Evolutionary conservation across 768 basidiomycete species (phyloP).

Genomic region (Phanerochaete carnosa): DNA sequence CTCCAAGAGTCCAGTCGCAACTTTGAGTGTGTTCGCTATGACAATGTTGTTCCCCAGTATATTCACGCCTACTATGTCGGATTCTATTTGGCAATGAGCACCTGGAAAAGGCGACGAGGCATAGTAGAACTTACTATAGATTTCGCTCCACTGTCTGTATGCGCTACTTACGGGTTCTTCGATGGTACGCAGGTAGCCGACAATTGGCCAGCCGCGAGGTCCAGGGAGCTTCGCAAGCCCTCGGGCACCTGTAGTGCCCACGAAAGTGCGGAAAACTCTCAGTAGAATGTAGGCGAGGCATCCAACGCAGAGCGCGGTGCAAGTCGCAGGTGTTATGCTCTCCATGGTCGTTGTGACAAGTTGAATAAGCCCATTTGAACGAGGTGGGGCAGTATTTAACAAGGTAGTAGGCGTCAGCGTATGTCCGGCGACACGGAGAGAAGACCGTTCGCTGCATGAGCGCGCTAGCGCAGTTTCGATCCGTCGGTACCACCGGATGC

Average conservation of each 20-base stretch:
- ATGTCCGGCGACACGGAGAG: too few species aligned
- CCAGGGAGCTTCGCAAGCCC: background rate
- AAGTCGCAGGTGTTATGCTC: too few species aligned
- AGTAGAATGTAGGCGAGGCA: background rate
- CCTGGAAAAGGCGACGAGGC: background rate
- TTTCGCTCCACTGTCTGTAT: background rate
- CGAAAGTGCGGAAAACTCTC: background rate
- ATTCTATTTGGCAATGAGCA: background rate
- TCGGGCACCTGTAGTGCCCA: background rate
- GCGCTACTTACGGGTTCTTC: background rate
- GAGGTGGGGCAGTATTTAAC: too few species aligned
- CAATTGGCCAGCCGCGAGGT: background rate
- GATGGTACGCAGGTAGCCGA: background rate
- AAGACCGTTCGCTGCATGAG: too few species aligned
- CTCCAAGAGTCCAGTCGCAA: conserved; percentile 33
- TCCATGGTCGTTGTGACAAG: too few species aligned
- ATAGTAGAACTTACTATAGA: background rate
- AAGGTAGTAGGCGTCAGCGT: too few species aligned
- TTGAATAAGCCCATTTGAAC: too few species aligned
- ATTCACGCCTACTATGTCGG: background rate
- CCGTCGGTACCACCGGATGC: too few species aligned
- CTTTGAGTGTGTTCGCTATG: conserved; percentile 28
- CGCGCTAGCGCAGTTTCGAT: too few species aligned
- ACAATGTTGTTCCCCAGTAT: conserved; percentile 21
- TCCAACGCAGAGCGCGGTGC: too few species aligned